These are phyloP conservation scores for Starmerella etchellsii DNA, from an alignment of 805 yeast genomes.

Conservation along the genomic window DNA sequence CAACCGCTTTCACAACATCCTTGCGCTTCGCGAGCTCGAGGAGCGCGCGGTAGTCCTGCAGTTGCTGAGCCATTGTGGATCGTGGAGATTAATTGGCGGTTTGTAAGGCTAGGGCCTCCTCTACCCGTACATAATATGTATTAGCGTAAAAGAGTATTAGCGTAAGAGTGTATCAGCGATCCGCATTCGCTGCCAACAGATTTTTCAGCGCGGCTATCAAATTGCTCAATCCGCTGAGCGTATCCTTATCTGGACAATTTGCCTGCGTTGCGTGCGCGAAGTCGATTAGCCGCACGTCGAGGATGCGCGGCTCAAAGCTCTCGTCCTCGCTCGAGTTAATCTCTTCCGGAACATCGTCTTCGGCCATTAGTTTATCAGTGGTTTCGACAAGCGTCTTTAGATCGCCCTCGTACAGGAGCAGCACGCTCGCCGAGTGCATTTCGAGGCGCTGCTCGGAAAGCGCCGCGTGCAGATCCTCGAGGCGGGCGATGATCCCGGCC, in stretches of 20 bases:
- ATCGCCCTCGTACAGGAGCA: slow-evolving; percentile 66
- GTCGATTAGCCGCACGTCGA: slow-evolving; percentile 61
- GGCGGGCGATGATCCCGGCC: slow-evolving; percentile 39
- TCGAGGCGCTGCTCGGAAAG: slow-evolving; percentile 34
- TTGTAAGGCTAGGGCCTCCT: too few species aligned
- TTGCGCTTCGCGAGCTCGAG: slow-evolving; percentile 76
- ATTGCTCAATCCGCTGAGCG: slow-evolving; percentile 50
- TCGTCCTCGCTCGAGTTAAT: slow-evolving; percentile 15
- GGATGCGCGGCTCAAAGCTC: slow-evolving; percentile 26
- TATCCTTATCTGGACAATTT: slow-evolving; percentile 57
- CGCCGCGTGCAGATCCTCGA: slow-evolving; percentile 55
- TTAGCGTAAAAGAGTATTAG: too few species aligned
- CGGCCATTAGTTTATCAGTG: slow-evolving; percentile 22
- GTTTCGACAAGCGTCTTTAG: slow-evolving; percentile 36
- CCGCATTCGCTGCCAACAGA: too few species aligned
- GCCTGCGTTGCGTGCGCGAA: slow-evolving; percentile 72
- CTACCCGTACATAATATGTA: too few species aligned
- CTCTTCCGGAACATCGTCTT: slow-evolving; percentile 8
- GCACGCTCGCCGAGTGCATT: slow-evolving; percentile 28
- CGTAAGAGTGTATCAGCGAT: too few species aligned
- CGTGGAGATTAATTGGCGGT: neutral
- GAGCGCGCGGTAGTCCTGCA: slow-evolving; percentile 94
- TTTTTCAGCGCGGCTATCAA: neutral
- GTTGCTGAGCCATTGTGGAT: slow-evolving; percentile 40
- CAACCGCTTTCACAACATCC: slow-evolving; percentile 85